Percentiles rank a stretch among this genome's conserved stretches.
These are phyloP conservation scores for Antonospora locustae DNA, from an alignment of 371 early-diverging fungal species.

Conservation along the genomic window DNA sequence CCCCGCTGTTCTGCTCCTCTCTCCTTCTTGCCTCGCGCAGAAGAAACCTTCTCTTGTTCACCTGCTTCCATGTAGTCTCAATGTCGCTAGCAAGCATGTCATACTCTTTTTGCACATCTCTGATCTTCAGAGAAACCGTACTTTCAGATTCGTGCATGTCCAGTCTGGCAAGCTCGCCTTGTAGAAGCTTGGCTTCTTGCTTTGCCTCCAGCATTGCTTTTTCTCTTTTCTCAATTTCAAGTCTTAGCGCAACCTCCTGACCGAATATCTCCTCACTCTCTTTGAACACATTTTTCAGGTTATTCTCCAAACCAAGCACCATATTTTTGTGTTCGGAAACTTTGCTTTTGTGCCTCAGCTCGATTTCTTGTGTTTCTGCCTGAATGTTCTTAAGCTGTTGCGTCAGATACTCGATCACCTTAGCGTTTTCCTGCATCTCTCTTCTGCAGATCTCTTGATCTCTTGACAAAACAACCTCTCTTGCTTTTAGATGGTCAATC, in stretches of 20 bases:
- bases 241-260: constrained; percentile 2
- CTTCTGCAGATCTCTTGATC: not conserved
- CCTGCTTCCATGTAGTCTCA: constrained; percentile 5
- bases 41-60: constrained; percentile 1
- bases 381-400: not conserved
- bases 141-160: not conserved
- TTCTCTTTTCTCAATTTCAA: constrained; percentile 17
- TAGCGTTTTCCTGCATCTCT: not conserved
- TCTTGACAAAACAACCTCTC: no score
- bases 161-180: no score
- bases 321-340: constrained; percentile 5
- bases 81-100: not conserved
- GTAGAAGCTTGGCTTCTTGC: constrained; percentile 6
- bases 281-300: no score
- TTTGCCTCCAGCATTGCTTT: constrained; percentile 25
- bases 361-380: not conserved
- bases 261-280: constrained; percentile 12
- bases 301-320: constrained; percentile 2
- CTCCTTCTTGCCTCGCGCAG: constrained; percentile 18
- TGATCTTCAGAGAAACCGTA: no score
- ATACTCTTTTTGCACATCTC: no score
- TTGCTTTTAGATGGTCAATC: constrained; percentile 1
- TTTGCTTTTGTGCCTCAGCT: constrained; percentile 6
- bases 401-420: not conserved
- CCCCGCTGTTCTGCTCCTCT: constrained; percentile 23